These are phyloP conservation scores for Podila horticola DNA, from an alignment of 192 early-diverging fungal species.

Conservation along the genomic window DNA sequence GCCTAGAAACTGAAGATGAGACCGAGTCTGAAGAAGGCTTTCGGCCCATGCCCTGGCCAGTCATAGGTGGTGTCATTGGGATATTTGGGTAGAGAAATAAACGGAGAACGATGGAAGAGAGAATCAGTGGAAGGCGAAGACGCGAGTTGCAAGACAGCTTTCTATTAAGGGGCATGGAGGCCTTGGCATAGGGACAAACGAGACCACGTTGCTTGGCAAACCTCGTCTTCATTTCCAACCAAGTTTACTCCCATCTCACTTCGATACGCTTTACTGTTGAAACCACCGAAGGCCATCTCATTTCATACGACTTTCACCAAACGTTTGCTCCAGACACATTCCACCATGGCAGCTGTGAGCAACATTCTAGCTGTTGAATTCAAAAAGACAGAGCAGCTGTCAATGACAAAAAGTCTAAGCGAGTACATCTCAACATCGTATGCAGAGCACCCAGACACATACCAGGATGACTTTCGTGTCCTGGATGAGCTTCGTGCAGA, in stretches of 20 bases:
- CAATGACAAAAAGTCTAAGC: slow-evolving; percentile 62
- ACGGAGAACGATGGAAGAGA: too few species aligned
- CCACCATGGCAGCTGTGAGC: slow-evolving; percentile 17
- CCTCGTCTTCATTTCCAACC: too few species aligned
- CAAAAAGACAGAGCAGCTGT: slow-evolving; percentile 69
- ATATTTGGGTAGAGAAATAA: background rate
- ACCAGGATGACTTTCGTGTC: slow-evolving; percentile 86
- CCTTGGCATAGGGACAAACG: too few species aligned
- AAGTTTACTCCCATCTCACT: too few species aligned
- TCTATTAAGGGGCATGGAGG: too few species aligned
- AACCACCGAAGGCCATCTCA: too few species aligned
- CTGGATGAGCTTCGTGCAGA: slow-evolving; percentile 81
- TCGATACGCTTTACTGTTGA: too few species aligned
- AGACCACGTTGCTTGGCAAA: too few species aligned
- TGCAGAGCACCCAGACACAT: slow-evolving; percentile 87
- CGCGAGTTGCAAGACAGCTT: too few species aligned
- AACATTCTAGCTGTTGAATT: slow-evolving; percentile 69
- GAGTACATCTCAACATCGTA: slow-evolving; percentile 84
- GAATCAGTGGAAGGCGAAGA: too few species aligned
- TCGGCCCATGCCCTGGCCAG: background rate
- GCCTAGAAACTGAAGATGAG: background rate
- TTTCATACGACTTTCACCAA: background rate
- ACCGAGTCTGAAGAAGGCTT: background rate
- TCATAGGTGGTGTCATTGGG: background rate
- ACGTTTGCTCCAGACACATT: background rate